Base-by-base conservation (phyloP, 164 flowering plant genomes). In the Chimonanthus praecox region DNA sequence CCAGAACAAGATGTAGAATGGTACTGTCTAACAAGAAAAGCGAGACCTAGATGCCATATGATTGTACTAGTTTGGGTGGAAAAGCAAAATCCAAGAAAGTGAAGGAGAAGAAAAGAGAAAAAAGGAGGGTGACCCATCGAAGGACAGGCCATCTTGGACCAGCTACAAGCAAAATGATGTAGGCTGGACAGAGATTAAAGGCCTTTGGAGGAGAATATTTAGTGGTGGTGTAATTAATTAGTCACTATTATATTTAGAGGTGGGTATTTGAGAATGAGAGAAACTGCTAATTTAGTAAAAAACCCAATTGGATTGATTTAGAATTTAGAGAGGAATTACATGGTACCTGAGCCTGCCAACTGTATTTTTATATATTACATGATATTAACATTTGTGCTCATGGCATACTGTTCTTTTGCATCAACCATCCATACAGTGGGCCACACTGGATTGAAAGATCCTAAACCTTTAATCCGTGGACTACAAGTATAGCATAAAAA, bases 111-210 rank as follows among this genome's bases (percentile, higher is more conserved):
- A 33, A 33, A 11, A 71, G 51, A 69, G 68, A 73, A 69, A 21
- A 50, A 50, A 66, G 54, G 71, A 71, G 64, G n/a, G 73, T 51
- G 74, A 70, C 70, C 79, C 68, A 66, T 71, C 63, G 60, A 13
- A 74, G 73, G 54, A 74, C 78, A 71, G 74, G 79, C 64, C 71
- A 74, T 77, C 84, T 68, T 80, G 84, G 86, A 73, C 68, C 82
- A 82, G 77, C 77, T 74, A 74, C 82, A 82, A 80, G 80, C 81
- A 78, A 76, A 82, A 82, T 85, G 85, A 82, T 84, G 82, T 76
- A 72, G 78, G 77, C 65, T 73, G 80, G 87, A 79, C 81, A 79
- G 58, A 49, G 65, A 75, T 76, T 54, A 16, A 16, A 5, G 15
- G 74, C 78, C 72, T 6, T 73, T 64, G 61, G 69, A 64, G 71